Evolutionary conservation across 495 filamentous ascomycete species (phyloP), one percentile per base, ranked within the genome.

Genomic region (Neurospora discreta): DNA sequence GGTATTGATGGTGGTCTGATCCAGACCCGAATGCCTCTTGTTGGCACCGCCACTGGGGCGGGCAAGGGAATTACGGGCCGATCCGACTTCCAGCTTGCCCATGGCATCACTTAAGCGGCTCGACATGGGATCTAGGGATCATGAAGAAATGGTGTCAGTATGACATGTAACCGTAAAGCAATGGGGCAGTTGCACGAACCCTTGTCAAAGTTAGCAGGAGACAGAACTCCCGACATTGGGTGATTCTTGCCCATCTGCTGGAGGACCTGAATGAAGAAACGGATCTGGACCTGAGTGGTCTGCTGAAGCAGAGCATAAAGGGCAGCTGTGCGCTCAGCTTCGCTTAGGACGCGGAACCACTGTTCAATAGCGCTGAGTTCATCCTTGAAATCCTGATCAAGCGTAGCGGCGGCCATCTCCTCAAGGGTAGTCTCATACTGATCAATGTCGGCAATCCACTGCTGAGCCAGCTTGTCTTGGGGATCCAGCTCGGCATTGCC

Each of bases 371-470:
- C 95, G 81, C 92, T 95, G 69, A 99, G 89, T 82, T 99, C 95
- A 83, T 98, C 95, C 85, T 98, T 99, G 85, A 99, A 99, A 75
- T 99, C 96, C 82, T 99, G 96, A 80, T 99, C 95, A 41, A 98
- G 85, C 13, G 96, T 97, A 67, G 96, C 95, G 39, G 95, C 94
- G 23, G 95, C 96, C 95, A 99, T 99, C 80, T 99, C 95, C 80
- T 98, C 96, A 77, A 99, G 81, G 5, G 95, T 99, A 60, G 88
- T 96, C 86, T 99, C 95, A 75, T 97, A 97, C 80, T 97, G 95
- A 77, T 99, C 95, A 76, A 99, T 98, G 76, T 99, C 95, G 43
- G 95, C 93, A 69, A 99, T 93, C 95, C 96, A 99, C 79, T 99
- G 94, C 82, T 97, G 93, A 68, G 95, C 93, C 41, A 94, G 92